These are phyloP conservation scores for Bipolaris oryzae DNA, from an alignment of 2,329 filamentous ascomycete species.

Conservation along the genomic window DNA sequence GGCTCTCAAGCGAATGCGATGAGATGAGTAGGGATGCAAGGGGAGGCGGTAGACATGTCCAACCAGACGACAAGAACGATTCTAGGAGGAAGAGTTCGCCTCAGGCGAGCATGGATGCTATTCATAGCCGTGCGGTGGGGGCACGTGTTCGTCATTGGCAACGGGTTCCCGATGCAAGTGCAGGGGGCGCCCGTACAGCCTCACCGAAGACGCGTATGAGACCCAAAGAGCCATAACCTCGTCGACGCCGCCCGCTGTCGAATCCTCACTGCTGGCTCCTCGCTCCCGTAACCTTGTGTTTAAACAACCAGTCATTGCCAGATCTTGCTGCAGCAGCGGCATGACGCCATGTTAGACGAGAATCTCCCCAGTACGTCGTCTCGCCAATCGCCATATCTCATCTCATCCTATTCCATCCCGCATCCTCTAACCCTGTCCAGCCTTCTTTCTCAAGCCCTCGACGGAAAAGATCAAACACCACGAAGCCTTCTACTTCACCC, in stretches of 20 bases:
- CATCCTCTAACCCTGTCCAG: slow-evolving; percentile 46
- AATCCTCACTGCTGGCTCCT: not conserved
- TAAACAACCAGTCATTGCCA: not conserved
- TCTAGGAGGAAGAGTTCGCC: slow-evolving; percentile 2
- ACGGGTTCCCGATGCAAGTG: slow-evolving; percentile 10
- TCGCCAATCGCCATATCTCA: not conserved
- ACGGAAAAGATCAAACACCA: slow-evolving; percentile 58
- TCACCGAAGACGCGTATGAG: slow-evolving; percentile 18
- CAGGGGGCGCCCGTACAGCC: slow-evolving; percentile 18
- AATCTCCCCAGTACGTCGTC: slow-evolving; percentile 73
- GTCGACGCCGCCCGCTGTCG: slow-evolving; percentile 9
- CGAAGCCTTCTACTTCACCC: slow-evolving; percentile 62
- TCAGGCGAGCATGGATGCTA: slow-evolving; percentile 7
- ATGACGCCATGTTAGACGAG: slow-evolving; percentile 79
- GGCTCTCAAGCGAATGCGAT: not conserved
- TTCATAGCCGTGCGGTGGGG: slow-evolving; percentile 11
- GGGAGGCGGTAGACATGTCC: not conserved
- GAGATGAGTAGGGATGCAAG: not conserved
- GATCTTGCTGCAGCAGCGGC: not conserved
- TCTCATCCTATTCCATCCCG: not conserved
- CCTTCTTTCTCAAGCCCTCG: slow-evolving; percentile 65
- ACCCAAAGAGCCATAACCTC: slow-evolving; percentile 4
- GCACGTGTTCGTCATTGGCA: slow-evolving; percentile 16
- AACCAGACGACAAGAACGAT: not conserved
- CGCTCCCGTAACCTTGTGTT: not conserved